phyloP scores from a whole-genome alignment of 225 moss, liverwort and hornwort species.

The Sphagnum tenellum region DNA sequence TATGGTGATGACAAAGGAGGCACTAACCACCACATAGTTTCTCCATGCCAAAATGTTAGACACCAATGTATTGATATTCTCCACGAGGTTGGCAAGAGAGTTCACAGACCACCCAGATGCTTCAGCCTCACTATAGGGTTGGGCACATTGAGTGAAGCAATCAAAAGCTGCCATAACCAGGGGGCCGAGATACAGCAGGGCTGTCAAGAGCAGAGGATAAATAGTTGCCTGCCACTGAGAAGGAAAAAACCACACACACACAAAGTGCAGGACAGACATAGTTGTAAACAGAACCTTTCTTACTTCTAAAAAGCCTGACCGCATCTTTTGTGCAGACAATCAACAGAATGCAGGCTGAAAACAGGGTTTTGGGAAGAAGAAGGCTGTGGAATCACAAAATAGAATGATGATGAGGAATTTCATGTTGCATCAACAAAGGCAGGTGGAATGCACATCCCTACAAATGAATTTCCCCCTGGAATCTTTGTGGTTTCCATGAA shows the following conservation, averaged over 20 bases:
- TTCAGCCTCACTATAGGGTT: slow-evolving; percentile 19
- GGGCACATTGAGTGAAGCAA: slow-evolving; percentile 17
- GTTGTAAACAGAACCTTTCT: no score
- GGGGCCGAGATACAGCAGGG: slow-evolving; percentile 81
- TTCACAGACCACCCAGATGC: slow-evolving; percentile 15
- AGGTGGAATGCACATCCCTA: no score
- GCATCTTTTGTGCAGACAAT: no score
- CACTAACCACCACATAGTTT: slow-evolving; percentile 72
- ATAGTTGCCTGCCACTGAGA: slow-evolving; percentile 75
- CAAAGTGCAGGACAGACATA: slow-evolving; percentile 1
- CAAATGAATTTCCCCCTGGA: no score
- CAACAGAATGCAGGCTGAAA: no score
- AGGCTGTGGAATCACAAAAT: background rate
- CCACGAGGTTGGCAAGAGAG: slow-evolving; percentile 19
- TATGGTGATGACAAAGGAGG: background rate
- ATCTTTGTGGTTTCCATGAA: no score
- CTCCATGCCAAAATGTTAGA: slow-evolving; percentile 80
- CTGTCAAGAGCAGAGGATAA: slow-evolving; percentile 70
- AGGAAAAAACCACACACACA: background rate
- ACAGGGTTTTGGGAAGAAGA: background rate
- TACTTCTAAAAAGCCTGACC: no score
- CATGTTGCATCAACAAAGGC: background rate
- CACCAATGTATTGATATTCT: slow-evolving; percentile 14
- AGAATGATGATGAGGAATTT: background rate
- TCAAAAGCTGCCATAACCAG: slow-evolving; percentile 57